Base-by-base conservation (phyloP, 345 rosid species). In the Syzygium aromaticum region DNA sequence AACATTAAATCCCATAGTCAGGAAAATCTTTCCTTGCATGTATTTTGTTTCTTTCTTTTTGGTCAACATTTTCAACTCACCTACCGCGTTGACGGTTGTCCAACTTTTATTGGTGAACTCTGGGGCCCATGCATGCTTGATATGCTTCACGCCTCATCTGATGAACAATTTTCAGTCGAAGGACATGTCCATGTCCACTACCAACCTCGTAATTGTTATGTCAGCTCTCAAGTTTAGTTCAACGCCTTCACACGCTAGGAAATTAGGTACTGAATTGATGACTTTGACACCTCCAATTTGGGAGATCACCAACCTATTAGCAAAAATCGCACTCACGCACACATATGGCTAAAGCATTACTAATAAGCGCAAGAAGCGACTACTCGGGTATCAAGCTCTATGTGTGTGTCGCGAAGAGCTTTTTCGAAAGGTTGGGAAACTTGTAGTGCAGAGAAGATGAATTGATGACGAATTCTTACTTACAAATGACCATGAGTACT, bases 61-160 rank as follows among this genome's bases (percentile, higher is more conserved):
- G 17, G 87, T 87, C 89, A 84, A 85, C 84, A 52, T 77, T 88
- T 63, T 85, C 89, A 53, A 85, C 89, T 87, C 87, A 89, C 92
- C 91, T 30, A 90, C 90, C 8, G 1, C 43, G 27, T 49, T 64
- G 88, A 87, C 85, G 63, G 85, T 19, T 73, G 27, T 8, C 27
- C 49, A 73, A 10, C 82, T 73, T 73, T 38, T 38, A n/a, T n/a
- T n/a, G n/a, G n/a, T n/a, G n/a, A n/a, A n/a, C n/a, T n/a, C n/a
- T n/a, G n/a, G n/a, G n/a, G n/a, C n/a, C n/a, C n/a, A n/a, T n/a
- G n/a, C n/a, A n/a, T n/a, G 46, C 17, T 30, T 11, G 53, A 67
- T 86, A 43, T 51, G 49, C 19, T 38, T 38, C 21, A 38, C 82
- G 38, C 27, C 5, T 11, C 49, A 38, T 9, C 82, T 73, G 13